phyloP scores from a whole-genome alignment of 31 red algal genomes.

The Asparagopsis taxiformis region DNA sequence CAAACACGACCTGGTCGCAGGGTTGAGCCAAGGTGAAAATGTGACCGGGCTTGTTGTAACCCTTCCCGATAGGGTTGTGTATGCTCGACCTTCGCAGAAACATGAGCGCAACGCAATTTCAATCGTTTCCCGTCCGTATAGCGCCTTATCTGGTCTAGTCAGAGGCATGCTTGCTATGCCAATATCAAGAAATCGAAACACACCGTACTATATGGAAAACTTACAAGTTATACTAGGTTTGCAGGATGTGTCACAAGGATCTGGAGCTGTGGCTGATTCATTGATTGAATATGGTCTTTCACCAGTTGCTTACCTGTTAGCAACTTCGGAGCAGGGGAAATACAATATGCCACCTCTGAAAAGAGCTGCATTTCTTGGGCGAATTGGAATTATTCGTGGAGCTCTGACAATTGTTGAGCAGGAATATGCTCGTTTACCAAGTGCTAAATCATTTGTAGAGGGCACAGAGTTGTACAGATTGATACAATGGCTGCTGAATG shows the following conservation, averaged over 20 bases:
- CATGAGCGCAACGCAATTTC: constrained; percentile 8
- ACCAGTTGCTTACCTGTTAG: constrained; percentile 47
- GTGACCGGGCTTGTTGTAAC: constrained; percentile 19
- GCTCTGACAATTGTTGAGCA: constrained; percentile 34
- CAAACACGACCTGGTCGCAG: constrained; percentile 30
- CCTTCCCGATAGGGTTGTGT: constrained; percentile 49
- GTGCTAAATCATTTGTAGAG: constrained; percentile 20
- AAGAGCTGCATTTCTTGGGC: constrained; percentile 40
- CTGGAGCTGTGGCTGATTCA: constrained; percentile 30
- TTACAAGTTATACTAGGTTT: constrained; percentile 28
- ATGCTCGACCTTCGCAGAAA: constrained; percentile 24
- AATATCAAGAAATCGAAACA: neutral
- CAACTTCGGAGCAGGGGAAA: constrained; percentile 33
- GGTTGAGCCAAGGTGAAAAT: constrained; percentile 39
- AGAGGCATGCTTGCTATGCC: constrained; percentile 35
- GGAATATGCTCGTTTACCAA: constrained; percentile 38
- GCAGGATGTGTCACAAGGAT: constrained; percentile 62
- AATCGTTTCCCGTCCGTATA: constrained; percentile 36
- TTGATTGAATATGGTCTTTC: constrained; percentile 26
- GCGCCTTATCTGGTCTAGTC: constrained; percentile 28
- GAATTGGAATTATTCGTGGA: constrained; percentile 32
- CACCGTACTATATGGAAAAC: constrained; percentile 9
- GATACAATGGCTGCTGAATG: constrained; percentile 49
- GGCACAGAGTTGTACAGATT: constrained; percentile 53
- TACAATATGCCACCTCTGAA: constrained; percentile 39